Evolutionary conservation across 2,329 filamentous ascomycete species (phyloP).

Genomic region (Aspergillus sp.): DNA sequence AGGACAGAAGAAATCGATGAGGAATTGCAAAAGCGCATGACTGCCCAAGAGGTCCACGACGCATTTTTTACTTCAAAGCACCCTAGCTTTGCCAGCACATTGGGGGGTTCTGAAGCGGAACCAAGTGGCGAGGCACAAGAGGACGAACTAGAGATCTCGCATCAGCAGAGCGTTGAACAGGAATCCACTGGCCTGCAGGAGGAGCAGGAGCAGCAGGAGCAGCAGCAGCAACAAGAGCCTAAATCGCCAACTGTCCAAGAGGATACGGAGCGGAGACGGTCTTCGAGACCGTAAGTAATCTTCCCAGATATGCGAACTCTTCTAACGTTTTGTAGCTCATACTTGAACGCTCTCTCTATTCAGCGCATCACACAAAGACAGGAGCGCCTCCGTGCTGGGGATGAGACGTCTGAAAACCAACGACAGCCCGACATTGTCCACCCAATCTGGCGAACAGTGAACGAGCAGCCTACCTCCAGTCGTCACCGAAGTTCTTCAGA

Average conservation of each 20-base stretch:
- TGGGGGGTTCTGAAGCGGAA: neutral
- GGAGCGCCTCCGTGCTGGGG: neutral
- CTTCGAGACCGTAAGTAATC: constrained; percentile 15
- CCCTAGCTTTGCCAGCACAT: constrained; percentile 23
- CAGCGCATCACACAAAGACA: constrained; percentile 15
- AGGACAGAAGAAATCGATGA: constrained; percentile 47
- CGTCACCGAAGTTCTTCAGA: constrained; percentile 11
- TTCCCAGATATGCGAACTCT: neutral
- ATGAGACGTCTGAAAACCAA: neutral
- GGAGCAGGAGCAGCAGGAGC: neutral
- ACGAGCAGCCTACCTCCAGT: neutral
- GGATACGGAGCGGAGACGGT: constrained; percentile 15
- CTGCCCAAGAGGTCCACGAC: constrained; percentile 34
- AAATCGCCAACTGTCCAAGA: neutral
- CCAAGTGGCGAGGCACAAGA: neutral
- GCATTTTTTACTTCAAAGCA: constrained; percentile 22
- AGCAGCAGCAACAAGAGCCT: neutral
- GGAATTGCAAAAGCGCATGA: constrained; percentile 44
- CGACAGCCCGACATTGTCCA: constrained; percentile 14
- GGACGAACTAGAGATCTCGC: neutral
- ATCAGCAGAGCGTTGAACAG: neutral
- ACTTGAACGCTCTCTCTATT: constrained; percentile 13
- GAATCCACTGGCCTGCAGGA: neutral
- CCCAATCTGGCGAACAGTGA: neutral
- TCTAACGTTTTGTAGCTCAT: constrained; percentile 11